Conservation (phyloP, 1,284 basidiomycete genomes). For the Mrakiaceae sp. region DNA sequence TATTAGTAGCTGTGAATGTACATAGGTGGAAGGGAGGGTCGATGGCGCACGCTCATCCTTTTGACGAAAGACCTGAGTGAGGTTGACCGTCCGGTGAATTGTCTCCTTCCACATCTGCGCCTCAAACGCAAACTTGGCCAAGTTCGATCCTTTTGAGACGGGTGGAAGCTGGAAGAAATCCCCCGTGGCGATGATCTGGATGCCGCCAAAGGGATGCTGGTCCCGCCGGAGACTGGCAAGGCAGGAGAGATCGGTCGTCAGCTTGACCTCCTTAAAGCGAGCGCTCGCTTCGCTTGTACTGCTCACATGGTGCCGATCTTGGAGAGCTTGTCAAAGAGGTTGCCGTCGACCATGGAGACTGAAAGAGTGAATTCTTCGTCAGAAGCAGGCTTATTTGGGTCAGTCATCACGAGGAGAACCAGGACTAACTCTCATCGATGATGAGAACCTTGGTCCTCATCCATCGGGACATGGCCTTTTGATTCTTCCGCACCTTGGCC, state of each 20-base stretch:
- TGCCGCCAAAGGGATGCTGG: conserved; percentile 76
- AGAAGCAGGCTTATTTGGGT: too few species aligned
- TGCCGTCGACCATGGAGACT: conserved; percentile 97
- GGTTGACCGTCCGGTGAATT: conserved; percentile 59
- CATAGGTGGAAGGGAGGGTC: too few species aligned
- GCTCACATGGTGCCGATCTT: conserved; percentile 39
- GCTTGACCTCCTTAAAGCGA: too few species aligned
- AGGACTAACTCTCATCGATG: conserved; percentile 73
- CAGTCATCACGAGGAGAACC: not conserved
- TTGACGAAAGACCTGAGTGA: conserved; percentile 77
- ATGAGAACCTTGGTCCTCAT: conserved; percentile 65
- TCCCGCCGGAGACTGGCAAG: conserved; percentile 38
- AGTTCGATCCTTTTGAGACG: conserved; percentile 45
- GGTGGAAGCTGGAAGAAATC: conserved; percentile 98
- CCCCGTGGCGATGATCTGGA: conserved; percentile 86
- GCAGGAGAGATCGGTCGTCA: conserved; percentile 26
- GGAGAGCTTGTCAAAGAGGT: conserved; percentile 44
- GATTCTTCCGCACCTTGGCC: conserved; percentile 58
- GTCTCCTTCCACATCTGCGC: conserved; percentile 66
- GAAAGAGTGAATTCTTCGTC: not conserved
- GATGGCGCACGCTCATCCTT: conserved; percentile 40
- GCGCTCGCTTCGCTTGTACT: too few species aligned
- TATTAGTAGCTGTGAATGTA: not conserved
- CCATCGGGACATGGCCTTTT: conserved; percentile 55
- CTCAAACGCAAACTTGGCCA: conserved; percentile 71